Evolutionary conservation across 192 early-diverging fungal genomes (phyloP).

Genomic region (Backusella australiensis): DNA sequence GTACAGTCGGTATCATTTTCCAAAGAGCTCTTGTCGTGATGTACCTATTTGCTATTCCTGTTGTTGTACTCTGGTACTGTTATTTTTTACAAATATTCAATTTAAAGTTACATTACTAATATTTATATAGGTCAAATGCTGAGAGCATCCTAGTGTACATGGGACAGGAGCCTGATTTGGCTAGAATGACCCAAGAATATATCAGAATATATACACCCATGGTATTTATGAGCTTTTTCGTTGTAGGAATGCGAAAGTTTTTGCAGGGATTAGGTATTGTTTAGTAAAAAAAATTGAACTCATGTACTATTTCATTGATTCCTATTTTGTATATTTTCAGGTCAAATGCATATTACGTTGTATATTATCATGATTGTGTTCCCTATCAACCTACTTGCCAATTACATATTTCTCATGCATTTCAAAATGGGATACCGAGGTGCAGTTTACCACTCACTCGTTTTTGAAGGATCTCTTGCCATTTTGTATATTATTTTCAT

Average conservation of each 20-base stretch:
- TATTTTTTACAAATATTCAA: background rate
- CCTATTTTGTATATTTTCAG: background rate
- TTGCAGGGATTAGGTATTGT: constrained; percentile 18
- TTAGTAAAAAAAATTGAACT: background rate
- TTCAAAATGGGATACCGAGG: constrained; percentile 20
- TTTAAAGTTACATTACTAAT: background rate
- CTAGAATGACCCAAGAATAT: constrained; percentile 19
- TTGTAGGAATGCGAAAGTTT: constrained; percentile 15
- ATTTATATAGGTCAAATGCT: constrained; percentile 22
- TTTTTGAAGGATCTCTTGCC: background rate
- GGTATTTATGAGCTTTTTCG: constrained; percentile 14
- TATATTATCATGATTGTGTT: constrained; percentile 21
- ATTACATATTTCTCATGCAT: constrained; percentile 14
- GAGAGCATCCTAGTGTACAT: constrained; percentile 21
- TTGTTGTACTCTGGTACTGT: constrained; percentile 20
- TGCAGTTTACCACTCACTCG: constrained; percentile 1
- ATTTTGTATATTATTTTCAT: constrained; percentile 14
- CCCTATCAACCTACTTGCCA: constrained; percentile 15
- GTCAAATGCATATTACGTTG: constrained; percentile 27
- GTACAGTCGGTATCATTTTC: constrained; percentile 23
- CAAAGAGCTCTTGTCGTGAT: constrained; percentile 23
- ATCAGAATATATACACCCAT: constrained; percentile 11
- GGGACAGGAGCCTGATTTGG: constrained; percentile 27
- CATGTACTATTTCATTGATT: background rate
- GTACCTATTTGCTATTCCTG: constrained; percentile 10